Base-by-base conservation (phyloP, 208 protist species). In the Leishmania arabica region DNA sequence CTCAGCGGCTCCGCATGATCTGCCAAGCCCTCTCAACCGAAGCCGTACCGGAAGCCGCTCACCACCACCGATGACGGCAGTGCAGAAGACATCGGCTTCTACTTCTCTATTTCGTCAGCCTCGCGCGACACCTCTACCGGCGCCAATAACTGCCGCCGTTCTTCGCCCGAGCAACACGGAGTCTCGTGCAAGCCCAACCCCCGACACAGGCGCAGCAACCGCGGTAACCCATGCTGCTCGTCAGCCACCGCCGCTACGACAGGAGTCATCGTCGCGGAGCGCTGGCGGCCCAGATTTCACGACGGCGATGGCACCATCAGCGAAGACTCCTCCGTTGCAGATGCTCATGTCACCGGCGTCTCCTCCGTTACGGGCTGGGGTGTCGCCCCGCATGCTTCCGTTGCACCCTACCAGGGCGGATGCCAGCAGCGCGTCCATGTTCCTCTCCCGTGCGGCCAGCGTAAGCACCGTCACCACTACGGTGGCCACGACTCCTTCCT, bases 351-450 rank as follows among this genome's bases (percentile, higher is more conserved):
- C 69, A 24, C 75, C 82, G 40, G 75, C 79, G 8, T 91, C 89
- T 3, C 90, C 90, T 7, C 84, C 88, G 21, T 74, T 94, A 71
- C 84, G 88, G 0, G 89, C 90, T 2, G 90, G 84, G 4, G 90
- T 94, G 42, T 92, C 90, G 21, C 87, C 88, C 7, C 88, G 87
- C 54, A 88, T 84, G 80, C n/a, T 82, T 40, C 72, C 84, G 11
- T 85, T 87, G 42, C 88, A 88, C 71, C 80, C 85, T n/a, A 84
- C 85, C 4, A 85, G 88, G 11, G 69, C 70, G 34, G 81, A 66
- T 56, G 51, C 42, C 37, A 42, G 70, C 37, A 34, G 13, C 13
- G 77, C 77, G 0, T 78, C 78, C 1, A 31, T 79, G 15, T 21
- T 49, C 0, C 24, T 75, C 37, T 80, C 72, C 27, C 77, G 73